Base-by-base conservation (phyloP, 1,284 basidiomycete genomes). In the Cutaneotrichosporon sp. region DNA sequence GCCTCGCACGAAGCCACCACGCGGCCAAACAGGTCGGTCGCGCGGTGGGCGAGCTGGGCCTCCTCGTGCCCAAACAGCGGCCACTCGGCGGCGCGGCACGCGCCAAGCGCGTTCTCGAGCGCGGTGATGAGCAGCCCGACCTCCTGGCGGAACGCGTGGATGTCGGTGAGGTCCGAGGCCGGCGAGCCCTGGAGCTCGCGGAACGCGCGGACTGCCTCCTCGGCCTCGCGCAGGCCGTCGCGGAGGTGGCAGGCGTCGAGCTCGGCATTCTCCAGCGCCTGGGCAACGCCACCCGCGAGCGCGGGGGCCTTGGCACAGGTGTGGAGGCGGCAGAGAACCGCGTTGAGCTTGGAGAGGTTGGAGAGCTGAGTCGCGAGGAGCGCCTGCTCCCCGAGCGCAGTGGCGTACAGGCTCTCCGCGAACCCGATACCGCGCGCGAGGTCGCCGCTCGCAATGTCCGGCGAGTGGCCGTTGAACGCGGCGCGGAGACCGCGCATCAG, bases 361-460 rank as follows among this genome's bases (percentile, higher is more conserved):
- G 42, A 29, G 13, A 71, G 56, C 46, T 66, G 66, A 0, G 33
- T 20, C 0, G 56, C 50, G 9, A 68, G 51, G 13, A 63, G 36
- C 7, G 46, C 45, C 43, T 84, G 76, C 43, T 77, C 72, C 6
- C 73, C 83, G 7, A 92, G 69, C 1, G 88, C 87, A 36, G 87
- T 79, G 3, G 83, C 83, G 75, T 89, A 87, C 2, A 87, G 83
- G 53, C 89, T 92, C 79, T 98, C 94, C 9, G 92, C 83, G 59
- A 91, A 85, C 64, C 85, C 87, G 24, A 91, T 79, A 6, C 89
- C 92, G 60, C 91, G 85, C 71, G 88, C 88, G 14, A 98, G 81
- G 65, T 99, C 95, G 8, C 89, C 87, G 13, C 91, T 92, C 9
- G 86, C 84, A 46, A 99, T 75, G 73, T 99, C 95, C 0, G 84